Percentiles rank a stretch among this genome's conserved stretches.
Evolutionary conservation across 192 early-diverging fungal species (phyloP).

Genomic region (Coemansia sp.): DNA sequence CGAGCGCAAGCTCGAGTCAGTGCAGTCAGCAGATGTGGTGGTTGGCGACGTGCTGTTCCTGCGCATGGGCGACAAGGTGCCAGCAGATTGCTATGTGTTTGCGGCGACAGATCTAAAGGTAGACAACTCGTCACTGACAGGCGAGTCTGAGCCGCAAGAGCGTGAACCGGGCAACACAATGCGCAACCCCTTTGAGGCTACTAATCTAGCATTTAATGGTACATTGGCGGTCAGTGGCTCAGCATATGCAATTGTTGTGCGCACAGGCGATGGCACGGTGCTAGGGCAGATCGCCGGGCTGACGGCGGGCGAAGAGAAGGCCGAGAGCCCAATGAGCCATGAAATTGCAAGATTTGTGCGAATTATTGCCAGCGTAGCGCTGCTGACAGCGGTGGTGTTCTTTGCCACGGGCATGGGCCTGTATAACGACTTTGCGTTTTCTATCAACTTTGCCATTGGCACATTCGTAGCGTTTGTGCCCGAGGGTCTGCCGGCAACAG

Average conservation of each 20-base stretch:
- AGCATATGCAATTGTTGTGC: conserved; percentile 88
- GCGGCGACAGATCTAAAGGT: conserved; percentile 85
- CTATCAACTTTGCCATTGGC: conserved; percentile 91
- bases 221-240: conserved; percentile 83
- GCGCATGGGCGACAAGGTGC: conserved; percentile 91
- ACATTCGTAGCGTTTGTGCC: conserved; percentile 89
- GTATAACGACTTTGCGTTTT: conserved; percentile 61
- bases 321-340: conserved; percentile 66
- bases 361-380: conserved; percentile 79
- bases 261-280: conserved; percentile 91
- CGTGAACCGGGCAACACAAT: conserved; percentile 63
- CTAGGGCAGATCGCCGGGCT: conserved; percentile 92
- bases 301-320: conserved; percentile 76
- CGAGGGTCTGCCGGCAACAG: conserved; percentile 90
- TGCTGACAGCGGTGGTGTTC: conserved; percentile 76
- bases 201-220: conserved; percentile 89
- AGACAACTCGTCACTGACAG: conserved; percentile 95
- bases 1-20: conserved; percentile 66
- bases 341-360: conserved; percentile 84
- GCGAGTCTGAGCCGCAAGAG: conserved; percentile 94
- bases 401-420: conserved; percentile 72
- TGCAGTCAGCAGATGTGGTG: conserved; percentile 74
- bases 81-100: conserved; percentile 86
- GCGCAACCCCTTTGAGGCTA: conserved; percentile 87
- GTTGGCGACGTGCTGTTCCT: conserved; percentile 86